Percentiles rank a stretch among this genome's conserved stretches.
phyloP scores from a whole-genome alignment of 202 grass and related monocot genomes.

The Schoenoplectus triqueter region DNA sequence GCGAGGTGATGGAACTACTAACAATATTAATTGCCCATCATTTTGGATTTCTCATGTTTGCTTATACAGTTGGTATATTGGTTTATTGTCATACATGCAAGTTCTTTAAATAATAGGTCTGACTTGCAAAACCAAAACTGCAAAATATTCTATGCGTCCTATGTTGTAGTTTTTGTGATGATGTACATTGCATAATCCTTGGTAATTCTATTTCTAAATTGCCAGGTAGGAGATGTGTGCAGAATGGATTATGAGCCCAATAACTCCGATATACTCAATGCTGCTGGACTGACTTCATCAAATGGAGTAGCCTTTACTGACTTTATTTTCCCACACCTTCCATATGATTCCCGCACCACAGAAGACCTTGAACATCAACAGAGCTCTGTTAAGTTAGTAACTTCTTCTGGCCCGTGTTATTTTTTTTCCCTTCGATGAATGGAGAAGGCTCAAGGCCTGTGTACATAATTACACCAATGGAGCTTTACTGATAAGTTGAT shows the following conservation, averaged over 20 bases:
- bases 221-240: slow-evolving; percentile 88
- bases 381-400: slow-evolving; percentile 66
- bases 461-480: background rate
- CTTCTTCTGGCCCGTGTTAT: slow-evolving; percentile 11
- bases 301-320: slow-evolving; percentile 77
- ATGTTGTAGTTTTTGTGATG: background rate
- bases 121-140: background rate
- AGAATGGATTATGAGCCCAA: slow-evolving; percentile 87
- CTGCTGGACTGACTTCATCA: slow-evolving; percentile 75
- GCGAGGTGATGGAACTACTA: background rate
- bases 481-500: background rate
- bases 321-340: slow-evolving; percentile 56
- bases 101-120: background rate
- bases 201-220: slow-evolving; percentile 32
- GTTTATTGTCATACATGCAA: background rate
- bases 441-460: background rate
- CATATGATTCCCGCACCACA: slow-evolving; percentile 47
- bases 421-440: slow-evolving; percentile 7
- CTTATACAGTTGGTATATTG: background rate
- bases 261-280: slow-evolving; percentile 75
- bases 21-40: background rate
- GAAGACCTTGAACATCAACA: slow-evolving; percentile 75
- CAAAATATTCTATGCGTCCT: background rate
- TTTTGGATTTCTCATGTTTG: background rate
- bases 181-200: slow-evolving; percentile 29